These are phyloP conservation scores for Lentithecium fluviatile DNA, from an alignment of 495 filamentous ascomycete species.

Conservation along the genomic window DNA sequence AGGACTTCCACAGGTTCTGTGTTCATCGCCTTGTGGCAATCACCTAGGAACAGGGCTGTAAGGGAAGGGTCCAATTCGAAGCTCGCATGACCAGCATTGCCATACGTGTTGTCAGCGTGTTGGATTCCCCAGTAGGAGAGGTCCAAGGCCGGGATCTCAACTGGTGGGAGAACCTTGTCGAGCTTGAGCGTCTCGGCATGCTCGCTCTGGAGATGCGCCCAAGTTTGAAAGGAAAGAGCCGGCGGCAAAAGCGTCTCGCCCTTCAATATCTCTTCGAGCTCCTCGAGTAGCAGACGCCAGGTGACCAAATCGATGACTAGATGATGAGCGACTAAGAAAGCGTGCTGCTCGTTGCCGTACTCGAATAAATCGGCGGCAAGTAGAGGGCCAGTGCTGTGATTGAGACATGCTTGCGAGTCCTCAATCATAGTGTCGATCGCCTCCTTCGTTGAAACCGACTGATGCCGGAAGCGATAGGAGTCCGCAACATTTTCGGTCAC, in stretches of 20 bases:
- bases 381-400: slow-evolving; percentile 22
- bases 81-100: slow-evolving; percentile 19
- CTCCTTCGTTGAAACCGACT: neutral
- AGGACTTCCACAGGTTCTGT: slow-evolving; percentile 41
- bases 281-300: slow-evolving; percentile 34
- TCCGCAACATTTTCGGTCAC: slow-evolving; percentile 29
- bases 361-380: slow-evolving; percentile 33
- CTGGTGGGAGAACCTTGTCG: slow-evolving; percentile 11
- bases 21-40: slow-evolving; percentile 23
- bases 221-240: slow-evolving; percentile 32
- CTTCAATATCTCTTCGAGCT: slow-evolving; percentile 33
- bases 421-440: slow-evolving; percentile 19
- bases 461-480: slow-evolving; percentile 27
- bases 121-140: slow-evolving; percentile 34
- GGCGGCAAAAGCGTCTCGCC: slow-evolving; percentile 11
- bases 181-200: slow-evolving; percentile 9
- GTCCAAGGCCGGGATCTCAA: slow-evolving; percentile 24
- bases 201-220: slow-evolving; percentile 26
- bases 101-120: slow-evolving; percentile 26
- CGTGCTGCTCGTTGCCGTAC: slow-evolving; percentile 20
- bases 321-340: slow-evolving; percentile 32
- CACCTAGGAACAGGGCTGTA: slow-evolving; percentile 13
- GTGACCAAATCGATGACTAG: slow-evolving; percentile 36
- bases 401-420: slow-evolving; percentile 27
- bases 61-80: slow-evolving; percentile 21